These are phyloP conservation scores for Fusarium tuaranense DNA, from an alignment of 2,329 filamentous ascomycete genomes.

Conservation along the genomic window DNA sequence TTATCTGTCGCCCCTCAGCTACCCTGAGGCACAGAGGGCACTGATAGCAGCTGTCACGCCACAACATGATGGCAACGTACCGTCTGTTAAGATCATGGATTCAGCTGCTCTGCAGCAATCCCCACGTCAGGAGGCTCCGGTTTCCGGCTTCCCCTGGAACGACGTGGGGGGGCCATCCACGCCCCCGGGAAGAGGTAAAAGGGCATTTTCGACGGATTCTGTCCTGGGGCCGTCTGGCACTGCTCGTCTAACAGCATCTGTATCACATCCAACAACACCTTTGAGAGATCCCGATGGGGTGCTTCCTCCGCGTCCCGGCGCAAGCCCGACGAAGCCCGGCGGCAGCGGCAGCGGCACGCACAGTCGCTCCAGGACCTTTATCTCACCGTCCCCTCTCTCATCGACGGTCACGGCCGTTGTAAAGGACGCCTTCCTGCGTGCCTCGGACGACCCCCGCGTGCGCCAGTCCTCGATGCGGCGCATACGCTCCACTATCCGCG, in stretches of 20 bases:
- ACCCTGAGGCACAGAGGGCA: constrained; percentile 54
- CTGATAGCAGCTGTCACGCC: constrained; percentile 43
- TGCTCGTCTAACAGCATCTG: constrained; percentile 34
- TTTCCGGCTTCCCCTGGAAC: constrained; percentile 59
- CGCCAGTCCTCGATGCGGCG: constrained; percentile 60
- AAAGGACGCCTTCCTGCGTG: constrained; percentile 65
- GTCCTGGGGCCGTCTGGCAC: constrained; percentile 39
- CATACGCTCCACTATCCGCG: constrained; percentile 62
- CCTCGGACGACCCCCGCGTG: constrained; percentile 54
- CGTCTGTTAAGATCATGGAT: constrained; percentile 50
- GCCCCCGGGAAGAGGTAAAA: constrained; percentile 50
- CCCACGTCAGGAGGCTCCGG: constrained; percentile 51
- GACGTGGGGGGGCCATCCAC: constrained; percentile 49
- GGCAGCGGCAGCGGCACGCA: constrained; percentile 37
- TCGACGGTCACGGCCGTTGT: constrained; percentile 70
- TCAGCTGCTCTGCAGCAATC: constrained; percentile 48
- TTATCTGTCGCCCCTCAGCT: constrained; percentile 59
- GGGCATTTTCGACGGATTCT: constrained; percentile 53
- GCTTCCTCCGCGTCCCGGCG: constrained; percentile 45
- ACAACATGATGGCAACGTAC: constrained; percentile 51
- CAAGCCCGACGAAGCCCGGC: constrained; percentile 45
- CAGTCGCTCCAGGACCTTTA: constrained; percentile 59
- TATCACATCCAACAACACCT: constrained; percentile 49
- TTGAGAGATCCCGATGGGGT: constrained; percentile 47
- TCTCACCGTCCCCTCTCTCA: constrained; percentile 70